Conservation (phyloP, 768 basidiomycete species). For the Tylopilus sp. region DNA sequence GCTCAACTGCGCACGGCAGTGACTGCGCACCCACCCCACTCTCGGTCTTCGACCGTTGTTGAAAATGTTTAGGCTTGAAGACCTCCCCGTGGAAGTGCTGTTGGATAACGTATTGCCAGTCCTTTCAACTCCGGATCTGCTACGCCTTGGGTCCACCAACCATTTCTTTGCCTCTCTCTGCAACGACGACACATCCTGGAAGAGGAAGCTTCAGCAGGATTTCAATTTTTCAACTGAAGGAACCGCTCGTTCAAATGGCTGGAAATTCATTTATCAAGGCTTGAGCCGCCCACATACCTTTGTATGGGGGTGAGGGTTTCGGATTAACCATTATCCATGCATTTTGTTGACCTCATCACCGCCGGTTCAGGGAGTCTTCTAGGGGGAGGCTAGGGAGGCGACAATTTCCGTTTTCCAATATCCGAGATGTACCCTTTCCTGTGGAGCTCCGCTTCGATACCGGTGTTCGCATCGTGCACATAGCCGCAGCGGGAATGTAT, state of each 20-base stretch:
- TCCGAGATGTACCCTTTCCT: constrained; percentile 57
- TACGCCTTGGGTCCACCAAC: constrained; percentile 58
- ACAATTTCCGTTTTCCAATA: constrained; percentile 32
- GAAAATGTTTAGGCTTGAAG: constrained; percentile 40
- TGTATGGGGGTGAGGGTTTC: constrained; percentile 56
- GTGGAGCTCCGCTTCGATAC: constrained; percentile 53
- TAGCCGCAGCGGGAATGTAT: constrained; percentile 83
- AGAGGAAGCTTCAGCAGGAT: constrained; percentile 59
- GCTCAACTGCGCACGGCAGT: not conserved
- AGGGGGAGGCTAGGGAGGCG: constrained; percentile 63
- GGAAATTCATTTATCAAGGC: constrained; percentile 76
- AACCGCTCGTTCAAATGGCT: constrained; percentile 74
- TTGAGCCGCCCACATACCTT: constrained; percentile 51
- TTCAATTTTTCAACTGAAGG: constrained; percentile 73
- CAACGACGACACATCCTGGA: constrained; percentile 80
- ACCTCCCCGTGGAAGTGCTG: constrained; percentile 74
- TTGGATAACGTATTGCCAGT: constrained; percentile 67
- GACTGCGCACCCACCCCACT: no score
- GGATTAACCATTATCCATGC: not conserved
- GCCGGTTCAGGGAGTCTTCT: constrained; percentile 46
- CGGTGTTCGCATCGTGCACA: constrained; percentile 59
- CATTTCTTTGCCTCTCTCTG: constrained; percentile 58
- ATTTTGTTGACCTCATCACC: not conserved
- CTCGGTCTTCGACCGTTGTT: not conserved
- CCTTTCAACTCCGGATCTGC: constrained; percentile 52